A percentile compares a stretch with the other conserved stretches of the same genome.
Conservation (phyloP, 192 early-diverging fungal species). For the Rhizoclosmatium sp. region DNA sequence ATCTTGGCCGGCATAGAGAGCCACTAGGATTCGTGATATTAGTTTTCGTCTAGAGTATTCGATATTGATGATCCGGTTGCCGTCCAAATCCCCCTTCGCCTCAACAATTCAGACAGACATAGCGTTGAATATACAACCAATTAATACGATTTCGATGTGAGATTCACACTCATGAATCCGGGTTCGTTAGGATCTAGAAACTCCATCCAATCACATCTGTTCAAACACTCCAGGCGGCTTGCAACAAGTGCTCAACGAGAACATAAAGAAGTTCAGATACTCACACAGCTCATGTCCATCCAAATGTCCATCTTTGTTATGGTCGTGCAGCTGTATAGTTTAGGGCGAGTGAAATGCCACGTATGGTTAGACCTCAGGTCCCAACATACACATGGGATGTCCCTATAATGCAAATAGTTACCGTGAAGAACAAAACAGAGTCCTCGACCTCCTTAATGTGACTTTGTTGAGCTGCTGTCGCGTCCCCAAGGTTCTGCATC, state of each 20-base stretch:
- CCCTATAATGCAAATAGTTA: neutral
- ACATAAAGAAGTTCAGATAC: neutral
- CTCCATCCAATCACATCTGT: neutral
- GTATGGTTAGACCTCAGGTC: neutral
- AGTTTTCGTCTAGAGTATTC: neutral
- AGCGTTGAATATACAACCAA: too few species aligned
- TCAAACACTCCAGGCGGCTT: neutral
- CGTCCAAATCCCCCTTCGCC: too few species aligned
- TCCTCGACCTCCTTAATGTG: conserved; percentile 24
- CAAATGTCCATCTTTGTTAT: conserved; percentile 72
- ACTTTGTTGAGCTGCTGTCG: conserved; percentile 6
- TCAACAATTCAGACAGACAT: too few species aligned
- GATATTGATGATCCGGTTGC: neutral
- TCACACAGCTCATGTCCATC: conserved; percentile 81
- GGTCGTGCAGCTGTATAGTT: conserved; percentile 63
- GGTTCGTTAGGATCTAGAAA: too few species aligned
- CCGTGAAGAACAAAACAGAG: conserved; percentile 25
- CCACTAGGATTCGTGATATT: conserved; percentile 1
- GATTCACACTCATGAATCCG: too few species aligned
- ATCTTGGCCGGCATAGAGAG: conserved; percentile 29
- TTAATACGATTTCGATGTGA: too few species aligned
- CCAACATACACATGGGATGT: too few species aligned
- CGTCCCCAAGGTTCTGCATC: neutral
- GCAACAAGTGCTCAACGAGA: neutral
- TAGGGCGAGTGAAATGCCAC: neutral